phyloP scores from a whole-genome alignment of 805 yeast species.

The Candida suzukii region DNA sequence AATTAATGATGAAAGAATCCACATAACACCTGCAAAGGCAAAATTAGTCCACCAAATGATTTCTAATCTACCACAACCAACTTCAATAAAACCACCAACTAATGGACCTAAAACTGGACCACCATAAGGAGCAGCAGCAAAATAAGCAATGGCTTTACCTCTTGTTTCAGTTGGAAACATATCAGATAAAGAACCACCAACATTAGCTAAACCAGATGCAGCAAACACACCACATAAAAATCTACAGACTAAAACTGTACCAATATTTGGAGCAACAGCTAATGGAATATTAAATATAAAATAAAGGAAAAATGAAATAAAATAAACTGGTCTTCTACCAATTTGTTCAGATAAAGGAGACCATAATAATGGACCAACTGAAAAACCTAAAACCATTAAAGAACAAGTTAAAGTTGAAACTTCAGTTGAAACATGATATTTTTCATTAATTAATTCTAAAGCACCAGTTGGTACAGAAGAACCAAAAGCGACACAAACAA shows the following conservation, averaged over 20 bases:
- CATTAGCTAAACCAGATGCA: conserved; percentile 75
- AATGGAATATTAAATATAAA: conserved; percentile 80
- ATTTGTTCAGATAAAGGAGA: conserved; percentile 81
- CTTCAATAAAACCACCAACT: conserved; percentile 78
- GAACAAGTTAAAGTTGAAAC: conserved; percentile 79
- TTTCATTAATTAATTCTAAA: conserved; percentile 55
- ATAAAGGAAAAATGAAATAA: conserved; percentile 67
- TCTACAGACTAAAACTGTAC: conserved; percentile 72
- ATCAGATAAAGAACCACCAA: conserved; percentile 90
- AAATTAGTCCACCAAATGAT: conserved; percentile 84
- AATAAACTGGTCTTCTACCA: conserved; percentile 81
- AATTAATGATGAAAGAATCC: conserved; percentile 54
- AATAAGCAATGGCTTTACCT: conserved; percentile 85
- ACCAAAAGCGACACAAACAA: conserved; percentile 88
- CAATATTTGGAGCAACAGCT: conserved; percentile 78
- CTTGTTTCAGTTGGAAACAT: conserved; percentile 75
- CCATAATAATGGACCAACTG: conserved; percentile 84
- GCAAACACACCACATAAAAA: conserved; percentile 85
- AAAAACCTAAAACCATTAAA: conserved; percentile 82
- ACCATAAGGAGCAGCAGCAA: conserved; percentile 87
- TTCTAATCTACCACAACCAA: conserved; percentile 61
- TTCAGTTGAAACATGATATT: conserved; percentile 64
- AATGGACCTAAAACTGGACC: conserved; percentile 91
- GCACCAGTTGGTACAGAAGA: conserved; percentile 90
- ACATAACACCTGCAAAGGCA: conserved; percentile 85